Base-by-base conservation (phyloP, 495 filamentous ascomycete species). In the Neurospora africana region DNA sequence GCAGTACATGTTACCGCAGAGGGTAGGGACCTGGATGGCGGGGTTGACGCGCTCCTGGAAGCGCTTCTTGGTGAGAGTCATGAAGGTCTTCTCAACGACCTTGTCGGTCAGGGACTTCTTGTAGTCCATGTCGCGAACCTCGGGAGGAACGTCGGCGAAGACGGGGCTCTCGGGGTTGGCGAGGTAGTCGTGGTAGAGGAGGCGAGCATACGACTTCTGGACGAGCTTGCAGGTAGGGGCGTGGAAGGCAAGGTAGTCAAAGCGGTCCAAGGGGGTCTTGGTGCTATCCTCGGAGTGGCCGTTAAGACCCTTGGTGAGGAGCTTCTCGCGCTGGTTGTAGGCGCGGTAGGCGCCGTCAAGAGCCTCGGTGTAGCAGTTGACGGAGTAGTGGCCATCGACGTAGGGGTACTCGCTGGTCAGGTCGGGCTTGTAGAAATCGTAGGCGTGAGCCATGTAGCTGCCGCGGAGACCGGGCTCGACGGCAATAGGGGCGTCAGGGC, bases 401-500 rank as follows among this genome's bases (percentile, higher is more conserved):
- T 95, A 89, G 68, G 95, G 95, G 84, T 99, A 99, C 82, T 99
- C 95, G 88, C 92, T 96, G 73, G 94, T 97, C 69, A 99, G 86
- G 81, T 99, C 95, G 76, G 95, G 92, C 89, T 99, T 99, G 89
- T 96, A 99, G 85, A 99, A 99, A 82, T 99, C 95, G 84, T 98
- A 99, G 76, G 92, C 92, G 82, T 99, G 95, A 78, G 89, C 89
- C 88, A 98, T 91, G 86, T 97, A 98, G 78, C 86, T 91, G 80
- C 92, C 95, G 80, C 96, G 91, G 72, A 97, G 89, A 79, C 95
- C 95, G 68, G 95, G 88, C 82, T 99, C 96, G 75, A 98, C 87
- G 69, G 91, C 93, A 75, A 99, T 84, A 53, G 95, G 94, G 47
- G 95, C 96, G 77, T 98, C 86, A 67, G 95, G 95, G 43, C 96